phyloP scores from a whole-genome alignment of 2,329 filamentous ascomycete species.

The Daldinia sp. region DNA sequence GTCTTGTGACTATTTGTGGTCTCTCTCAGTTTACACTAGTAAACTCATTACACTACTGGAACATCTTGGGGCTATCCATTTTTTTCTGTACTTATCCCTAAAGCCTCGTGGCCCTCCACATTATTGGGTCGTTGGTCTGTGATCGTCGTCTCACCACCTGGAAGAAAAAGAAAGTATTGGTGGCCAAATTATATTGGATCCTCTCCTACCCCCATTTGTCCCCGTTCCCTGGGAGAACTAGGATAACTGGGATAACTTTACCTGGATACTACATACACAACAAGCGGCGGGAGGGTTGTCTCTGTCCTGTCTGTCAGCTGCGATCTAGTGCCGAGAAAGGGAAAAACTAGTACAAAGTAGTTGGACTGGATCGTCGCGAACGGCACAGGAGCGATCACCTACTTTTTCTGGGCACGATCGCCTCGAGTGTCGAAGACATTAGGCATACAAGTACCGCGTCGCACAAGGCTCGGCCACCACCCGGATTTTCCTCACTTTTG shows the following conservation, averaged over 20 bases:
- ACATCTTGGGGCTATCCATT: background rate
- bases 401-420: conserved; percentile 43
- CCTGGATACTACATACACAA: conserved; percentile 17
- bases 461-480: conserved; percentile 36
- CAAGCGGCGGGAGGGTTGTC: conserved; percentile 12
- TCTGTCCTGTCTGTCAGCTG: conserved; percentile 7
- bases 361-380: conserved; percentile 36
- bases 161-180: conserved; percentile 18
- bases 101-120: conserved; percentile 31
- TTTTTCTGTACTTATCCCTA: conserved; percentile 17
- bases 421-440: conserved; percentile 36
- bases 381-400: conserved; percentile 39
- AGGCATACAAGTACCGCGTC: conserved; percentile 40
- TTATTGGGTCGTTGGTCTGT: conserved; percentile 22
- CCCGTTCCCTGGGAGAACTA: conserved; percentile 30
- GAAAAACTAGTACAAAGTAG: conserved; percentile 25
- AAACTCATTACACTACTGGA: background rate
- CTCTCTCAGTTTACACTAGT: background rate
- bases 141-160: conserved; percentile 33
- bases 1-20: conserved; percentile 2
- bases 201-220: conserved; percentile 28
- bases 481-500: conserved; percentile 37
- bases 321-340: conserved; percentile 37
- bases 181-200: conserved; percentile 33
- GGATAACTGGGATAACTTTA: no score